These are phyloP conservation scores for Ceratocystis huliohia DNA, from an alignment of 2,329 filamentous ascomycete genomes.

Conservation along the genomic window DNA sequence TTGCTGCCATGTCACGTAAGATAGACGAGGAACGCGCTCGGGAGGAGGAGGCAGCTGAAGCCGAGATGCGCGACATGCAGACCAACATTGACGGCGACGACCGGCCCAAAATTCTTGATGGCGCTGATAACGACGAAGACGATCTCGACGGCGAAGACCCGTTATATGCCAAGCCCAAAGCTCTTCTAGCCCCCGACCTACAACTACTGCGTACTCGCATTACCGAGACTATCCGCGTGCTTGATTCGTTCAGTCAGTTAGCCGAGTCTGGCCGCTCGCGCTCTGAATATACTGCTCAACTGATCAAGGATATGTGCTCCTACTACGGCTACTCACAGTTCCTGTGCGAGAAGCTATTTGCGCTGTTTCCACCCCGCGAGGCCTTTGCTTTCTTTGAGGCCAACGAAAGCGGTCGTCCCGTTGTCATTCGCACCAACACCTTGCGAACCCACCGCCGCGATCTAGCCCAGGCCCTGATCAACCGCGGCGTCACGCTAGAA, in stretches of 20 bases:
- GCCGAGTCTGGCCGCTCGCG: conserved; percentile 69
- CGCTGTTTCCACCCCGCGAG: conserved; percentile 82
- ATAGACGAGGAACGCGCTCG: conserved; percentile 65
- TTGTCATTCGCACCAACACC: conserved; percentile 95
- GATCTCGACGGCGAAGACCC: conserved; percentile 47
- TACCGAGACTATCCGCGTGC: conserved; percentile 80
- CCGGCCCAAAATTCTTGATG: conserved; percentile 49
- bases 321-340: conserved; percentile 96
- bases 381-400: conserved; percentile 98
- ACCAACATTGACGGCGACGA: conserved; percentile 77
- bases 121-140: conserved; percentile 43
- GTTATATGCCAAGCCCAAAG: conserved; percentile 44
- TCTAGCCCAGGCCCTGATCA: conserved; percentile 85
- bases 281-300: conserved; percentile 73
- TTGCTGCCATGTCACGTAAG: conserved; percentile 77
- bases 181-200: conserved; percentile 71
- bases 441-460: conserved; percentile 64
- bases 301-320: conserved; percentile 82
- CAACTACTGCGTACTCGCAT: conserved; percentile 80
- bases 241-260: conserved; percentile 77
- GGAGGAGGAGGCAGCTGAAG: conserved; percentile 70
- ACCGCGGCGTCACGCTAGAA: conserved; percentile 88
- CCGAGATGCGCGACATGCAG: conserved; percentile 78
- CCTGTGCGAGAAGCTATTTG: conserved; percentile 90
- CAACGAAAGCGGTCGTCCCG: conserved; percentile 85